Evolutionary conservation across 2,329 filamentous ascomycete genomes (phyloP), one percentile per base, ranked within the genome.

Genomic region (Fusarium pilosicola): DNA sequence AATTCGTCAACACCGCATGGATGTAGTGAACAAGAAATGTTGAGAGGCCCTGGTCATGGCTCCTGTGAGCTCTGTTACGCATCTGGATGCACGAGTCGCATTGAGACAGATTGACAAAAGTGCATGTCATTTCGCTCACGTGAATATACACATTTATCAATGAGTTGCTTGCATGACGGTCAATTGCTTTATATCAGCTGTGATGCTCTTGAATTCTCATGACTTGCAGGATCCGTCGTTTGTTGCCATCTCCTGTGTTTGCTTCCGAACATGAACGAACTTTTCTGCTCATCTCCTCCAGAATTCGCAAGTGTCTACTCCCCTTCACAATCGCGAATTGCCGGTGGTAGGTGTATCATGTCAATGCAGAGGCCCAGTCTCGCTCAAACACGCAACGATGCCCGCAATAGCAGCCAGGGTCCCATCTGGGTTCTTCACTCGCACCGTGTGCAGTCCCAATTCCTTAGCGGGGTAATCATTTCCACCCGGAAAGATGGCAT

Each of bases 401-500:
- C 45, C 65, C 10, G 65, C 62, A 17, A 68, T 67, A 32, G 65
- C 62, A 41, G 65, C 62, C 54, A 68, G 36, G 1, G 65, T 68
- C 3, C 65, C 65, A 62, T 68, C 65, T 3, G 65, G 65, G 20
- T 68, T 68, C 34, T 68, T 68, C 9, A 68, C 65, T 14, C 65
- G 65, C 24, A 68, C 65, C 1, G 65, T 68, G n/a, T 68, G 65
- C 17, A 68, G 22, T 3, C 65, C 65, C 11, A 68, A 6, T 20
- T 68, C 65, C 32, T 68, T 68, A 3, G 65, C 65, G 28, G 65
- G 65, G 18, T 68, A 68, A 15, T 68, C 65, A n/a, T 68, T 68
- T 15, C 65, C 65, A 14, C 65, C 65, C 5, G 65, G 65, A 24
- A 68, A 68, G 22, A 68, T 68, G 8, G 65, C 65, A 24, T 68